Conservation (phyloP, 306 rosid species). For the Oxytropis ochrocephala region DNA sequence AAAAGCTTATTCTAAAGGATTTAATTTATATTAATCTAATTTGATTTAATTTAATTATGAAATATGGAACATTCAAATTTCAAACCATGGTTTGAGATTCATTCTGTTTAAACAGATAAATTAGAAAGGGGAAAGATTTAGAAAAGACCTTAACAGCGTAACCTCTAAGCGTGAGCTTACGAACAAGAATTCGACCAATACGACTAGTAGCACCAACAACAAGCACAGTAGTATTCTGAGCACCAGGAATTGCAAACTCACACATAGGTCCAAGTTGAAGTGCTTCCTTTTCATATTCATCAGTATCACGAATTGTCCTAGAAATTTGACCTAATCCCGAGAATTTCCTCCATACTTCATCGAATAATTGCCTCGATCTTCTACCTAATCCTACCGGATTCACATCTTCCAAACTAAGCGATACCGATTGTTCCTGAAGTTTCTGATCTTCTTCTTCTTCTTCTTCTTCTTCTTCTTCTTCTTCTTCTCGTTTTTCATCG, state of each 20-base stretch:
- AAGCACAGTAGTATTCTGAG: constrained; percentile 79
- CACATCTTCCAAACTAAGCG: constrained; percentile 74
- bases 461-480: background rate
- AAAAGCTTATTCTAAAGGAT: too few relatives aligned
- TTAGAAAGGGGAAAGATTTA: background rate
- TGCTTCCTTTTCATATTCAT: constrained; percentile 46
- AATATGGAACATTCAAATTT: too few relatives aligned
- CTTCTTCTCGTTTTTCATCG: background rate
- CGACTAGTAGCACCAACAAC: constrained; percentile 94
- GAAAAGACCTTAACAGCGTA: constrained; percentile 64
- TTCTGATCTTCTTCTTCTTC: background rate
- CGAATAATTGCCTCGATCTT: constrained; percentile 73
- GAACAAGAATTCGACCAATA: constrained; percentile 80
- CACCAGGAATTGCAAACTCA: constrained; percentile 87
- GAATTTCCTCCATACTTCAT: constrained; percentile 94
- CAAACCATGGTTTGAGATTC: too few relatives aligned
- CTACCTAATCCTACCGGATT: constrained; percentile 92
- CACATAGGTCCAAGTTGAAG: constrained; percentile 86
- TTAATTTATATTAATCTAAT: too few relatives aligned
- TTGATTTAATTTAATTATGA: too few relatives aligned
- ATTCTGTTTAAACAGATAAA: background rate
- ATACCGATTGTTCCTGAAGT: constrained; percentile 17
- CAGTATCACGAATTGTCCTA: constrained; percentile 51
- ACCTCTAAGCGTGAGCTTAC: constrained; percentile 94
- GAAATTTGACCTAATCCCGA: constrained; percentile 93